phyloP scores from a whole-genome alignment of 179 eudicot genomes.

The Beta corolliflora region DNA sequence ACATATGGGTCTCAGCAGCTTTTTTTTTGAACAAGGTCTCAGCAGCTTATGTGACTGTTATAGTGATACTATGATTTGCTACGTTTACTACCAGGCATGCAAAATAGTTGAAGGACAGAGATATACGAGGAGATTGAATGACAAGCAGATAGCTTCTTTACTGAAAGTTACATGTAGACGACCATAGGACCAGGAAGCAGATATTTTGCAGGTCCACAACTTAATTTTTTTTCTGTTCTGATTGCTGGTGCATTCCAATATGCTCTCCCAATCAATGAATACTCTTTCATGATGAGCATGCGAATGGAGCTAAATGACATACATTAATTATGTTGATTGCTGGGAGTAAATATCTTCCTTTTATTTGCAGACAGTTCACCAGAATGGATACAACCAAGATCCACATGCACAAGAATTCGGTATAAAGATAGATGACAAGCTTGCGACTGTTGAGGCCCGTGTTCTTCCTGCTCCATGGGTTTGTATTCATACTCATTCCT shows the following conservation, averaged over 20 bases:
- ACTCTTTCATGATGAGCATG: background rate
- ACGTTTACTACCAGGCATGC: constrained; percentile 55
- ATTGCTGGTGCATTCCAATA: background rate
- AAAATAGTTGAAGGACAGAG: constrained; percentile 87
- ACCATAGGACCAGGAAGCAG: constrained; percentile 67
- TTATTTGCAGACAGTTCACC: constrained; percentile 62
- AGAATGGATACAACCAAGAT: constrained; percentile 68
- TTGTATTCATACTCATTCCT: constrained; percentile 10
- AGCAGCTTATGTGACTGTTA: background rate
- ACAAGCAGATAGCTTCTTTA: constrained; percentile 77
- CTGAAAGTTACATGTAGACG: constrained; percentile 75
- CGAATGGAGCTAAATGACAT: background rate
- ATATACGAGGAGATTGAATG: constrained; percentile 72
- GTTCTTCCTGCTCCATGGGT: constrained; percentile 98
- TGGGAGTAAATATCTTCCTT: constrained; percentile 13
- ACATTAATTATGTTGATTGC: background rate
- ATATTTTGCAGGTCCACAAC: constrained; percentile 67
- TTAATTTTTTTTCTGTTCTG: background rate
- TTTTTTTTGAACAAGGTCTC: background rate
- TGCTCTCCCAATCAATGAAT: background rate
- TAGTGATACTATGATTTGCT: background rate
- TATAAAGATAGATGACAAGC: constrained; percentile 66
- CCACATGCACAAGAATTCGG: constrained; percentile 78
- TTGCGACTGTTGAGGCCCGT: constrained; percentile 82
- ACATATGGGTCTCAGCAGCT: background rate